phyloP scores from a whole-genome alignment of 108 stramenopile genomes.

The Skeletonema costatum region DNA sequence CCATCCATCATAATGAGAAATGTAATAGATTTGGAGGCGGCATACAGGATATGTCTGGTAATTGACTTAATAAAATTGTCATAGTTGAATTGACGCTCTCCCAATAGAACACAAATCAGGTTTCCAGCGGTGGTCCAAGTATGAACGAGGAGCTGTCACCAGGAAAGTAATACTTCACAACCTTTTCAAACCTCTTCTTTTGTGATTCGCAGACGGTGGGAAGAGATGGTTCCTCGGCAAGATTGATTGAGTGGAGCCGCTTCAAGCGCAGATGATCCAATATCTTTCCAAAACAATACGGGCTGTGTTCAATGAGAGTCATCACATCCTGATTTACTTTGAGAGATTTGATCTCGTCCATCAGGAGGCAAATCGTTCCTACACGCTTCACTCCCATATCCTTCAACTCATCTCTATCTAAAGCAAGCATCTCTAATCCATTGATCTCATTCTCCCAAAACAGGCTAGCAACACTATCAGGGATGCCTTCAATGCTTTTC shows the following conservation, averaged over 20 bases:
- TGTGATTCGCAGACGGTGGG: slow-evolving; percentile 7
- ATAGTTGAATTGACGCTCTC: too few species aligned
- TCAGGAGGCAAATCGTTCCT: slow-evolving; percentile 13
- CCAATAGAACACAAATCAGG: too few species aligned
- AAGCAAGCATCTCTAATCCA: slow-evolving; percentile 14
- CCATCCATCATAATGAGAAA: too few species aligned
- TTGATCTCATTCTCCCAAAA: slow-evolving; percentile 11
- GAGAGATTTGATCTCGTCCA: slow-evolving; percentile 18
- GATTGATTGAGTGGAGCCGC: background rate
- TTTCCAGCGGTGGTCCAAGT: background rate
- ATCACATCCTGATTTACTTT: background rate
- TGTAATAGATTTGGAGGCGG: too few species aligned
- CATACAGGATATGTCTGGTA: too few species aligned
- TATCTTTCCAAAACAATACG: slow-evolving; percentile 7
- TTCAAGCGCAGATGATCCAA: slow-evolving; percentile 1
- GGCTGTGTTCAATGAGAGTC: slow-evolving; percentile 6
- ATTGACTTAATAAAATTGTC: too few species aligned
- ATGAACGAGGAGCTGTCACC: slow-evolving; percentile 11
- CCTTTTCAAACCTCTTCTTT: slow-evolving; percentile 25
- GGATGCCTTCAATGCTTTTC: slow-evolving; percentile 3
- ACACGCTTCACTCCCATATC: slow-evolving; percentile 15
- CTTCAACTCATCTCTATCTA: slow-evolving; percentile 23
- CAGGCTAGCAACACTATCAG: background rate
- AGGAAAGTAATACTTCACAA: slow-evolving; percentile 26
- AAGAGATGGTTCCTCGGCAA: background rate